These are phyloP conservation scores for Phoenix dactylifera DNA, from an alignment of 176 grass and related monocot genomes.

Conservation along the genomic window DNA sequence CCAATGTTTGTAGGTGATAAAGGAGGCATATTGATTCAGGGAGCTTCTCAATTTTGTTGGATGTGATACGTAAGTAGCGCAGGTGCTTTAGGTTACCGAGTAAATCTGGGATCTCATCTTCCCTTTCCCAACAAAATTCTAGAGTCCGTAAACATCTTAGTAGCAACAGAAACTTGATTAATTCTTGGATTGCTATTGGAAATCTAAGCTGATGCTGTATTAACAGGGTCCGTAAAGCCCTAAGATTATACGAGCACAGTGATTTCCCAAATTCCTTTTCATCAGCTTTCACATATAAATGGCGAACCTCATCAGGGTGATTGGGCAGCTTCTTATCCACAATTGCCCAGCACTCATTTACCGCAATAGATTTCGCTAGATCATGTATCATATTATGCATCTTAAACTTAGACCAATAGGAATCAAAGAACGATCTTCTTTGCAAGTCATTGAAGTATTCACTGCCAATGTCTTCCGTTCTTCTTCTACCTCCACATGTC, in stretches of 20 bases:
- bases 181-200: no score
- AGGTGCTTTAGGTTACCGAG: not conserved
- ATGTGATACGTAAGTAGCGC: not conserved
- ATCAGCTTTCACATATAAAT: no score
- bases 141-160: not conserved
- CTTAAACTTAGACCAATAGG: not conserved
- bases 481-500: no score
- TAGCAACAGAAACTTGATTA: no score
- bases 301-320: not conserved
- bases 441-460: no score
- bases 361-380: constrained; percentile 25
- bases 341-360: not conserved
- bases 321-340: not conserved
- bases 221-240: not conserved
- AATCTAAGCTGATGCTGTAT: no score
- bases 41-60: not conserved
- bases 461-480: no score
- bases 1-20: constrained; percentile 1
- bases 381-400: constrained; percentile 45
- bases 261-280: no score
- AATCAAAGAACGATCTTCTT: no score
- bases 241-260: not conserved
- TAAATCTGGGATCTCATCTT: not conserved
- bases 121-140: not conserved
- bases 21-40: not conserved